Evolutionary conservation across 2,329 filamentous ascomycete species (phyloP), one percentile per base, ranked within the genome.

Genomic region (Fusarium sp.): DNA sequence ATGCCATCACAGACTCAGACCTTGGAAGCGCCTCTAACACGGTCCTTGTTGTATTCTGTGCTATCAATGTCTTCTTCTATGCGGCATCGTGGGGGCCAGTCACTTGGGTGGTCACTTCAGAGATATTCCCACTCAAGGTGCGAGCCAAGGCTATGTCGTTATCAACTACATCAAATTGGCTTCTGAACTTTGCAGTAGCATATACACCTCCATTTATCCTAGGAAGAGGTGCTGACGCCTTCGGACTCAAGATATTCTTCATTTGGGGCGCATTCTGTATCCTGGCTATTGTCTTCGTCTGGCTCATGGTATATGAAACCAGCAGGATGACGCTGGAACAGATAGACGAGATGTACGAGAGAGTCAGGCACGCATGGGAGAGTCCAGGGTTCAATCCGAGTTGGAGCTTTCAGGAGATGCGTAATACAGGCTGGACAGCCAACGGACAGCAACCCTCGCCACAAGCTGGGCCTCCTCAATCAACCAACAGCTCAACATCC

Each of bases 191-290:
- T 72, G 90, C 85, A 36, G 94, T 96, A 60, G 89, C 91, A 42
- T 95, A 92, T 32, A 93, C 91, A 0, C 92, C 92, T 0, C 95
- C 92, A 73, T 86, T 96, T 77, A 90, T 94, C 59, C 77, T 81
- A 19, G 88, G 89, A 1, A 76, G 79, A 0, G 88, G 89, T 10
- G 87, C 90, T 38, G 88, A 88, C 25, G 85, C 91, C 62, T 82
- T 95, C 32, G 86, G 87, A 6, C 79, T 88, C 19, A 90, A 88
- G 66, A 87, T 93, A 31, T 93, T 93, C 80, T 93, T 92, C 74
- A 83, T 93, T 40, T 94, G 91, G 91, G 91, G 90, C 10, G 83
- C 87, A 2, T 91, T 91, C 65, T 93, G 90, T 75, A 81, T 90
- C 41, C 70, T 90, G n/a, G 87, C 87, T 46, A 84, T 90, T 54